These are phyloP conservation scores for Candida vartiovaarae DNA, from an alignment of 805 yeast genomes.

Conservation along the genomic window DNA sequence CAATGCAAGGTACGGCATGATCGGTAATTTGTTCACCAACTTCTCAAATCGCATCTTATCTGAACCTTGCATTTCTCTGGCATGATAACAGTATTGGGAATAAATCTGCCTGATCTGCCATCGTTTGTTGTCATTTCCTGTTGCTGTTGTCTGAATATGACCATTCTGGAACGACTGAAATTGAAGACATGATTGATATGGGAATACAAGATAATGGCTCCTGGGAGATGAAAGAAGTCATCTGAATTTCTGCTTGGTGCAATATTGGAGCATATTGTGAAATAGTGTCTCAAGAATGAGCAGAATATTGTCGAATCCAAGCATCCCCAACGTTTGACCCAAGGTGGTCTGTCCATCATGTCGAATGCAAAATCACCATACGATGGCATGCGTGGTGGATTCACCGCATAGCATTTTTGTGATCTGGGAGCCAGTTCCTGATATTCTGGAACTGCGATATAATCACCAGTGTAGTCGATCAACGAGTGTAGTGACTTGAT, in stretches of 20 bases:
- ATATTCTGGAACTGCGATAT: neutral
- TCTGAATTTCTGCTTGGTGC: slow-evolving; percentile 1
- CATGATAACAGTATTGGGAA: too few relatives aligned
- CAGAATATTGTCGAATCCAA: slow-evolving; percentile 52
- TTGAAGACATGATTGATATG: slow-evolving; percentile 19
- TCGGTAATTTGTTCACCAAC: slow-evolving; percentile 7
- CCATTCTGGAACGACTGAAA: slow-evolving; percentile 15
- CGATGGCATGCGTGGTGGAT: slow-evolving; percentile 27
- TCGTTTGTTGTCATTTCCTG: neutral
- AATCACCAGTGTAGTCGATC: slow-evolving; percentile 16
- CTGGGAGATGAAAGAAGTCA: slow-evolving; percentile 14
- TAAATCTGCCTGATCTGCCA: neutral
- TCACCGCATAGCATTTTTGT: slow-evolving; percentile 30
- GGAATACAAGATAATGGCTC: slow-evolving; percentile 18
- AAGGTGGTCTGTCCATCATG: slow-evolving; percentile 41
- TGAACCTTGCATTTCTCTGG: neutral
- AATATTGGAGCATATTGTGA: slow-evolving; percentile 15
- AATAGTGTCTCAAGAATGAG: slow-evolving; percentile 55
- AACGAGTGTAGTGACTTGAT: slow-evolving; percentile 10
- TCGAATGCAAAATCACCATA: slow-evolving; percentile 33
- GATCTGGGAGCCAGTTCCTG: slow-evolving; percentile 21
- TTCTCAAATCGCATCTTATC: slow-evolving; percentile 2
- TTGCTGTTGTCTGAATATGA: slow-evolving; percentile 12
- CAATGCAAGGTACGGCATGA: slow-evolving; percentile 5
- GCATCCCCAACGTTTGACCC: slow-evolving; percentile 58